Evolutionary conservation across 1,284 basidiomycete genomes (phyloP).

Genomic region (Cryptococcus floricola): DNA sequence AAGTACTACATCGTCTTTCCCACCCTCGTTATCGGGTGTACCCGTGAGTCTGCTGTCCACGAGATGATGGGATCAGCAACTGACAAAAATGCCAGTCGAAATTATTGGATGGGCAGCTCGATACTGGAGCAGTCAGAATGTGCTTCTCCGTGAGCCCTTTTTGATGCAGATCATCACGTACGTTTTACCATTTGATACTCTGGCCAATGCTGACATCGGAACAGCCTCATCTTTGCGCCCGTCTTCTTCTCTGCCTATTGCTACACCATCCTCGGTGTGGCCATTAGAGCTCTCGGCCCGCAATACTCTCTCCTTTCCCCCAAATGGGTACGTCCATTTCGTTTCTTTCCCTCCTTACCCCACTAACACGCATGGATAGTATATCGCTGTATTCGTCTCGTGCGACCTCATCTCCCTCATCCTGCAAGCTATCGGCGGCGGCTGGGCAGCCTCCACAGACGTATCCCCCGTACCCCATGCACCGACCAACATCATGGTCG

Average conservation of each 20-base stretch:
- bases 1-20: constrained; percentile 57
- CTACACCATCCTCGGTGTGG: constrained; percentile 44
- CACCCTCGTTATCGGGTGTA: constrained; percentile 52
- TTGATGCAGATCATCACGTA: constrained; percentile 52
- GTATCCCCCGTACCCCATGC: constrained; percentile 11
- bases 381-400: constrained; percentile 45
- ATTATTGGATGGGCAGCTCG: constrained; percentile 47
- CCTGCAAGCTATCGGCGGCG: constrained; percentile 50
- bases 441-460: constrained; percentile 29
- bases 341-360: neutral
- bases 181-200: constrained; percentile 7
- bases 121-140: constrained; percentile 31
- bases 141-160: constrained; percentile 29
- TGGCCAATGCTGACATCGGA: neutral
- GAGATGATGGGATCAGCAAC: neutral
- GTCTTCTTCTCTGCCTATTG: constrained; percentile 42
- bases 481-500: constrained; percentile 44
- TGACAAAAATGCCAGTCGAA: constrained; percentile 49
- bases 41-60: constrained; percentile 1
- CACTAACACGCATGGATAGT: constrained; percentile 8
- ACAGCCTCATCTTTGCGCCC: constrained; percentile 44
- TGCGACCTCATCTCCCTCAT: constrained; percentile 48
- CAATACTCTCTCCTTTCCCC: constrained; percentile 38
- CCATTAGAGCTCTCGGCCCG: constrained; percentile 36
- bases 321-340: constrained; percentile 10